Base-by-base conservation (phyloP, 2,329 filamentous ascomycete genomes). In the Penicillium sp. region DNA sequence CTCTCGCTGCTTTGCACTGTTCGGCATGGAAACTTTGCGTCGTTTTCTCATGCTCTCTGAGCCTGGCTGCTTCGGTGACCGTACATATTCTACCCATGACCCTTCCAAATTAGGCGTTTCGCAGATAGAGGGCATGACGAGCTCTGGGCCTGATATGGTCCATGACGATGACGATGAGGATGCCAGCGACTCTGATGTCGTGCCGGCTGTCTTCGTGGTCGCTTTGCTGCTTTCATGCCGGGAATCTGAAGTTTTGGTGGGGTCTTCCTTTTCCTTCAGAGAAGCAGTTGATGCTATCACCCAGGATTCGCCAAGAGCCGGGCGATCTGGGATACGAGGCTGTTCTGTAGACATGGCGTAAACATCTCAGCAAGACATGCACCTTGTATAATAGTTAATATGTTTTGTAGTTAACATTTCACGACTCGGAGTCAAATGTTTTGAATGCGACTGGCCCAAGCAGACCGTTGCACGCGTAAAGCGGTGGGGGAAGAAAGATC, bases 111-210 rank as follows among this genome's bases (percentile, higher is more conserved):
- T 59, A 6, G 64, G 60, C 3, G 60, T 58, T 43, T 69, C 66
- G 53, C 62, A 64, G 40, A 70, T 69, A 4, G 68, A 69, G 4
- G 68, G 68, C 68, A 70, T 70, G 21, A 70, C 66, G 6, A 70
- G 62, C 48, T 70, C 67, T 2, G 68, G 67, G 4, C 68, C 68
- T 12, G 65, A 61, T 39, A 61, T 52, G 15, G 44, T 41, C 44
- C 44, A 46, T 46, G 44, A 46, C 6, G 52, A 53, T 53, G 51
- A 59, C 40, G 62, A 64, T 10, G 64, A 67, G 32, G 58, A 56
- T 9, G 53, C 46, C 28, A 59, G 57, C 9, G 66, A 65, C 26
- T 61, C 57, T 13, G 56, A 52, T 26, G 49, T 49, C 43, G 59
- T 49, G 19, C 47, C 24, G 1, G 21, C 53, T 6, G 41, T 22